Percentiles rank a stretch among this genome's conserved stretches.
These are phyloP conservation scores for Penicillium sp. DNA, from an alignment of 2,329 filamentous ascomycete genomes.

Conservation along the genomic window DNA sequence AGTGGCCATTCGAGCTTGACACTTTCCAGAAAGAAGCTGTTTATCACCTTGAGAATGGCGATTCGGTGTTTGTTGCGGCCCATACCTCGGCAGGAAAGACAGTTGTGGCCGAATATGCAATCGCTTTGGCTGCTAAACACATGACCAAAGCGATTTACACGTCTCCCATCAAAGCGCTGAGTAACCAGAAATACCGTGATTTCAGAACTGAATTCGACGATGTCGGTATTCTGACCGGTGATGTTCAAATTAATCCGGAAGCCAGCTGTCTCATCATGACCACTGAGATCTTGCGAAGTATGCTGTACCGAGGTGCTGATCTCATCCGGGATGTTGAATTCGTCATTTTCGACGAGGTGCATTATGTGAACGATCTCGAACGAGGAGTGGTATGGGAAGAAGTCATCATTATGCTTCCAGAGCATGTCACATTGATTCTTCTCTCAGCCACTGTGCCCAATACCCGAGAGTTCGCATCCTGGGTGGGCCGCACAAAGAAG, in stretches of 20 bases:
- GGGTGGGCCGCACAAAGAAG: constrained; percentile 96
- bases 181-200: constrained; percentile 97
- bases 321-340: constrained; percentile 96
- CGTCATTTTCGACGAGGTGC: constrained; percentile 98
- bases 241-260: constrained; percentile 96
- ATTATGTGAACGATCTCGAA: constrained; percentile 96
- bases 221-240: constrained; percentile 92
- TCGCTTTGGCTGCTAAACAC: constrained; percentile 91
- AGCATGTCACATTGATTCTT: constrained; percentile 92
- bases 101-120: constrained; percentile 96
- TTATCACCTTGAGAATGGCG: constrained; percentile 92
- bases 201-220: constrained; percentile 89
- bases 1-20: constrained; percentile 96
- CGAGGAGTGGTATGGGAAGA: constrained; percentile 98
- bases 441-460: constrained; percentile 96
- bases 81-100: constrained; percentile 98
- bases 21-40: constrained; percentile 98
- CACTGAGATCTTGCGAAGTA: constrained; percentile 94
- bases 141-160: constrained; percentile 99
- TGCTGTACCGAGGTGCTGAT: constrained; percentile 95
- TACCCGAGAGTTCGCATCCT: constrained; percentile 95
- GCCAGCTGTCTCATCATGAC: constrained; percentile 99
- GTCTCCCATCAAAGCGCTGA: constrained; percentile 95
- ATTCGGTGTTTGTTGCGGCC: constrained; percentile 96
- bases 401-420: constrained; percentile 98